phyloP scores from a whole-genome alignment of 345 rosid genomes.

The Orychophragmus violaceus region DNA sequence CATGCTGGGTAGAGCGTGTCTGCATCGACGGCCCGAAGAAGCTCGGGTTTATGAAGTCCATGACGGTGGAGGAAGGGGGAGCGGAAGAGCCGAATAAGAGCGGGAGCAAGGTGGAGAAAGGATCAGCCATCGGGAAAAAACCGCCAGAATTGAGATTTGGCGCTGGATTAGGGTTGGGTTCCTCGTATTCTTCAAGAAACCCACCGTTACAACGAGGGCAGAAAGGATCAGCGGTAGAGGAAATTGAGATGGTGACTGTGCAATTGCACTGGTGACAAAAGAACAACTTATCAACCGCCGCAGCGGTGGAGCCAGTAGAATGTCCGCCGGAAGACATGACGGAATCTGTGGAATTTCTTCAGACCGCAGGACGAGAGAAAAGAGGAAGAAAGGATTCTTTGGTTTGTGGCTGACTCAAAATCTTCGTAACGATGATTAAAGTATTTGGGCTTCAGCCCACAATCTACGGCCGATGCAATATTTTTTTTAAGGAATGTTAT shows the following conservation, averaged over 20 bases:
- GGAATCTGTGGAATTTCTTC: constrained; percentile 14
- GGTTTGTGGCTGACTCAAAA: constrained; percentile 3
- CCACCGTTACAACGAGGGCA: constrained; percentile 58
- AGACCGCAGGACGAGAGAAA: constrained; percentile 11
- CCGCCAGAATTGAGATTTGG: constrained; percentile 21
- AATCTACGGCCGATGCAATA: neutral
- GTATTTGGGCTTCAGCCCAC: neutral
- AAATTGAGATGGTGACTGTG: constrained; percentile 42
- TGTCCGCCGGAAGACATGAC: constrained; percentile 37
- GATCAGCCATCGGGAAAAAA: constrained; percentile 19
- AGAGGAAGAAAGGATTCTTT: neutral
- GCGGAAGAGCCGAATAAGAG: constrained; percentile 25
- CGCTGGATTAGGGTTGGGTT: constrained; percentile 39
- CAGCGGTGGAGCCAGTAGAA: constrained; percentile 25
- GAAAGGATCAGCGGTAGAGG: constrained; percentile 41
- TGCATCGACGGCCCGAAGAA: constrained; percentile 18
- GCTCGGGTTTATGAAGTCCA: constrained; percentile 10
- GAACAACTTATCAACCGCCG: constrained; percentile 36
- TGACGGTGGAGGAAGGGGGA: constrained; percentile 8
- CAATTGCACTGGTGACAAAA: constrained; percentile 60
- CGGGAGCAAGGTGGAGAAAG: constrained; percentile 32
- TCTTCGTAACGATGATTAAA: neutral
- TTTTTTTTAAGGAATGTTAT: neutral
- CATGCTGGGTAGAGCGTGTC: neutral
- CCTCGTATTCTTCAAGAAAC: constrained; percentile 64